Evolutionary conservation across 306 rosid genomes (phyloP), one percentile per base, ranked within the genome.

Genomic region (Medicago arabica): DNA sequence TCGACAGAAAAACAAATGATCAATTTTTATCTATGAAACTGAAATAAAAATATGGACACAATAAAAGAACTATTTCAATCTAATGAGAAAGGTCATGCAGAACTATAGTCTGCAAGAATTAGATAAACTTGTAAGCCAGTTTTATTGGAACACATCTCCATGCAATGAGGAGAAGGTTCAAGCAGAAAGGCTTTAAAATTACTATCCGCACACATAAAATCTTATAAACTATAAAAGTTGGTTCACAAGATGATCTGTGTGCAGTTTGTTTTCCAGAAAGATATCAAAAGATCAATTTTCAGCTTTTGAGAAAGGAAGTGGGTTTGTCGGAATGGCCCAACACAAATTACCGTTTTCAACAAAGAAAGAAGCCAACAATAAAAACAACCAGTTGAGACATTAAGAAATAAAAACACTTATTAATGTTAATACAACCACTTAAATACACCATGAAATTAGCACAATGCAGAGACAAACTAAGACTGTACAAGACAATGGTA

Each of bases 141-240:
- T 79, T 80, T 90, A 89, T 89, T 93, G 98, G 96, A 93, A 89
- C 96, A 23, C 39, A 58, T 19, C 64, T 5, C 38, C 64, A 23
- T 2, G 4, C 28, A 64, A 15, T 2, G 36, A 15, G 19, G 44
- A 62, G 46, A 34, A 8, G 69, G 23, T 21, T 64, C 69, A 38
- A 38, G 69, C 69, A 39, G 44, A 34, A 61, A 61, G 67, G 67
- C 6, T 19, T 53, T n/a, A 62, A 0, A 75, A 60, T 88, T 64
- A 47, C 31, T 91, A 16, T 89, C 69, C 75, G 92, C 97, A 91
- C 92, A 87, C 4, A 93, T 88, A 91, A 88, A 91, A 93, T 87
- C 97, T 80, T 82, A 83, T 78, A 84, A 88, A 74, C 79, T 25
- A 79, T 25, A 55, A 9, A 80, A 86, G 7, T 5, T 43, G 65